Percentiles rank a stretch among this genome's conserved stretches.
Conservation (phyloP, 1,284 basidiomycete genomes). For the Apiotrichum mycotoxinovorans region DNA sequence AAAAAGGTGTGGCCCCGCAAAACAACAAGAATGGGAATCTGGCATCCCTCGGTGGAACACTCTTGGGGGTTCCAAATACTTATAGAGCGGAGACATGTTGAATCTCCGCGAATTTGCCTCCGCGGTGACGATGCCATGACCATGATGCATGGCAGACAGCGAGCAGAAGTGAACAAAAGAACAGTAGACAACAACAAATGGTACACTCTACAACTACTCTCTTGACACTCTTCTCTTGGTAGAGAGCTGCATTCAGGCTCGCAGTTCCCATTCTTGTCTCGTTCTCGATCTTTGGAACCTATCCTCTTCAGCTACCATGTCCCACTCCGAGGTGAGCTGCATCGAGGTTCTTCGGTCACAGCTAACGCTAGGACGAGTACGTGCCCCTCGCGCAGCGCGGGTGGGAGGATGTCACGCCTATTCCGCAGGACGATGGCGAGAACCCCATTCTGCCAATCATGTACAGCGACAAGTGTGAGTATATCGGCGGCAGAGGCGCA, state of each 20-base stretch:
- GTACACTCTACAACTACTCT: too few species aligned
- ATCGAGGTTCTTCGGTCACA: background rate
- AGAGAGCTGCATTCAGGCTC: too few species aligned
- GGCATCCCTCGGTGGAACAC: too few species aligned
- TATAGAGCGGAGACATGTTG: too few species aligned
- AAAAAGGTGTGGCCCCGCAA: too few species aligned
- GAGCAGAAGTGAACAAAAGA: background rate
- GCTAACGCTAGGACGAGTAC: constrained; percentile 20
- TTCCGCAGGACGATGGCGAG: constrained; percentile 72
- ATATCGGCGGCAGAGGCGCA: background rate
- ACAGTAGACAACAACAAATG: background rate
- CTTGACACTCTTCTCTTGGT: too few species aligned
- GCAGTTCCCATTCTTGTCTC: too few species aligned
- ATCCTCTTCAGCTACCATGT: background rate
- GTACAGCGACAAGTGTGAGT: constrained; percentile 79
- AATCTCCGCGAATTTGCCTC: too few species aligned
- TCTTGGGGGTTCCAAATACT: too few species aligned
- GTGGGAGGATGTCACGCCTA: constrained; percentile 74
- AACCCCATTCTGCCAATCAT: constrained; percentile 82
- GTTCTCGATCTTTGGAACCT: too few species aligned
- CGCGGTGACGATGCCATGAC: background rate
- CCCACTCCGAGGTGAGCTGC: background rate
- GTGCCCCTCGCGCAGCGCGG: constrained; percentile 62
- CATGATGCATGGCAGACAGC: background rate
- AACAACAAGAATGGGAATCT: too few species aligned